Base-by-base conservation (phyloP, 768 basidiomycete species). In the Lactarius tabidus region DNA sequence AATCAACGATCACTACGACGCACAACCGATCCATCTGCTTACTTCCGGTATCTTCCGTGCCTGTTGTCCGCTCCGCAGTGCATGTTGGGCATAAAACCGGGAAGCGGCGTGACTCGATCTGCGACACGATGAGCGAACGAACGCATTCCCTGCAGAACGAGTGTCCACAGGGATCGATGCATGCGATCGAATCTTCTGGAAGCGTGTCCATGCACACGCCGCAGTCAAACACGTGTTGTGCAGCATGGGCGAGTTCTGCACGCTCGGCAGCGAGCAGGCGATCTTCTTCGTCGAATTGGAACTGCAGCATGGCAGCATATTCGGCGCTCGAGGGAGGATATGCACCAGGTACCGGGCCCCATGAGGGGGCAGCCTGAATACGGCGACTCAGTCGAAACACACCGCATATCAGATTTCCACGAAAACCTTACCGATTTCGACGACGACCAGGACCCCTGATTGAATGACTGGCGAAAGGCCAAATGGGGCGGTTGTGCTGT, bases 1-100 rank as follows among this genome's bases (percentile, higher is more conserved):
- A 38, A 33, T 28, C 41, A 57, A 63, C 18, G 20, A 17, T 17
- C 18, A 14, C 3, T 20, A 14, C 6, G 3, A 5, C 20, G 18
- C 23, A 9, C 6, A 6, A 31, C n/a, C 7, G 31, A 43, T 31
- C 31, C 8, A 57, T n/a, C n/a, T n/a, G 65, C 76, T 65, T 72
- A 78, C 79, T 76, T 51, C 74, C 73, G 29, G 76, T 76, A 12
- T 74, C 69, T 15, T 59, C 60, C 15, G 65, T 23, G 39, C 41
- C 33, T 12, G 35, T 62, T 60, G 17, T n/a, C 39, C 31, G 71
- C 55, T 14, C 72, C 23, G 77, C 72, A n/a, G 76, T 74, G 67
- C 88, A 89, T 38, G 80, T 70, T 1, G 87, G 88, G 72, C 87
- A 89, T 17, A 81, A 69, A 28, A 89, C 82, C 2, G 87, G 87